These are phyloP conservation scores for Botrytis deweyae DNA, from an alignment of 2,329 filamentous ascomycete genomes.

Conservation along the genomic window DNA sequence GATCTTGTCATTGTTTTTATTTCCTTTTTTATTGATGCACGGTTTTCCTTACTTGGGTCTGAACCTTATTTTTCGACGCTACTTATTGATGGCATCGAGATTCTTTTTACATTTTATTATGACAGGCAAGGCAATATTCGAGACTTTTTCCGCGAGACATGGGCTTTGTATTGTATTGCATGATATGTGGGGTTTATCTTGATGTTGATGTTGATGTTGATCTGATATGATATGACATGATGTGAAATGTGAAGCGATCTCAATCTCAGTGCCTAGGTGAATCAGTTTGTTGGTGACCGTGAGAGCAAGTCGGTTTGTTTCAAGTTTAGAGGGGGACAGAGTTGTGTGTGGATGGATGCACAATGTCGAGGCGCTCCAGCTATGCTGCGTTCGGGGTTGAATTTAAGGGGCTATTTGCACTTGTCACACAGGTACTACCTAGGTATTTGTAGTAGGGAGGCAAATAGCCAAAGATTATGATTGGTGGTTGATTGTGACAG, in stretches of 20 bases:
- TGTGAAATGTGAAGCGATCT: neutral
- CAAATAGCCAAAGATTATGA: neutral
- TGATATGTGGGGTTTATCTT: constrained; percentile 8
- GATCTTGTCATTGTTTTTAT: constrained; percentile 25
- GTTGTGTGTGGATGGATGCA: neutral
- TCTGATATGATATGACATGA: neutral
- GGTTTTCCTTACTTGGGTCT: constrained; percentile 18
- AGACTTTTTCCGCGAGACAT: constrained; percentile 18
- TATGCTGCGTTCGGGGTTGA: neutral
- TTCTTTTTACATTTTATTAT: constrained; percentile 25
- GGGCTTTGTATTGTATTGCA: constrained; percentile 17
- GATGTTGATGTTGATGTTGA: neutral
- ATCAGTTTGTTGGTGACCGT: neutral
- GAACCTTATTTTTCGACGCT: constrained; percentile 19
- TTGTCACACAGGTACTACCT: neutral
- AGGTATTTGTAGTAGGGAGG: neutral
- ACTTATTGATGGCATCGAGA: constrained; percentile 12
- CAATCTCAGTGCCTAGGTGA: neutral
- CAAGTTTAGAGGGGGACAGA: neutral
- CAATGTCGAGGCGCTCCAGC: neutral
- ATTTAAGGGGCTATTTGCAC: neutral
- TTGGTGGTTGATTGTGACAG: neutral
- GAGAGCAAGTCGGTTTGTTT: neutral
- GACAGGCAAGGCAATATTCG: constrained; percentile 24
- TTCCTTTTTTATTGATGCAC: constrained; percentile 24